A percentile compares a stretch with the other conserved stretches of the same genome.
phyloP scores from a whole-genome alignment of 495 filamentous ascomycete genomes.

The Penicillium flavigenum region DNA sequence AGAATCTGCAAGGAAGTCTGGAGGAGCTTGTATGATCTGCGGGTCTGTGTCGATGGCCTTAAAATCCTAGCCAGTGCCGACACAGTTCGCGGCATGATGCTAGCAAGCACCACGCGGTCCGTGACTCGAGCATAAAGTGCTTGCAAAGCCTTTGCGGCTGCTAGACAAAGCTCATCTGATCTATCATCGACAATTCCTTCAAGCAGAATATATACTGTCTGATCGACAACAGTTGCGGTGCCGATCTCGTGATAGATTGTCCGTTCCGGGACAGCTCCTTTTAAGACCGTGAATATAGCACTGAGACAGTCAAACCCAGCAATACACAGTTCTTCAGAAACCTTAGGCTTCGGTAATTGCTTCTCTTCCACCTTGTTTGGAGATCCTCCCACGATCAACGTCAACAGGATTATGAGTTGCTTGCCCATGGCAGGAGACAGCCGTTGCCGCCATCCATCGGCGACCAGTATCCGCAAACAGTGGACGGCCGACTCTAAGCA shows the following conservation, averaged over 20 bases:
- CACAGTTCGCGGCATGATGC: constrained; percentile 84
- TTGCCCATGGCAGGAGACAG: constrained; percentile 69
- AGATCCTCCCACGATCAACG: constrained; percentile 73
- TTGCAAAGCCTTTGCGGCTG: constrained; percentile 64
- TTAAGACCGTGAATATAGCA: constrained; percentile 49
- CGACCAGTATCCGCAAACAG: constrained; percentile 69
- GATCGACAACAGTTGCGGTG: constrained; percentile 69
- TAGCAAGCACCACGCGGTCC: constrained; percentile 70
- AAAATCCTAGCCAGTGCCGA: constrained; percentile 76
- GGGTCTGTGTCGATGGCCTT: constrained; percentile 62
- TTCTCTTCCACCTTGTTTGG: constrained; percentile 47
- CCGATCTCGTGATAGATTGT: constrained; percentile 58
- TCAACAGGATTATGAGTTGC: constrained; percentile 82
- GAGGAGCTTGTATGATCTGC: constrained; percentile 64
- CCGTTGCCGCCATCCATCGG: constrained; percentile 70
- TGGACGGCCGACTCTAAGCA: constrained; percentile 73
- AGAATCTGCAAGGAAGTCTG: constrained; percentile 60
- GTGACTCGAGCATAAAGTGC: constrained; percentile 60
- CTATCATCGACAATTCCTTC: constrained; percentile 62
- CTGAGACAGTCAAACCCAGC: constrained; percentile 59
- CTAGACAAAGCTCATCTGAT: constrained; percentile 62
- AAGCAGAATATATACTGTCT: constrained; percentile 76
- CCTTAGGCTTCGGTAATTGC: constrained; percentile 40
- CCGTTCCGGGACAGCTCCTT: constrained; percentile 46
- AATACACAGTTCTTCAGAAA: constrained; percentile 64